These are phyloP conservation scores for Tolypocladium ovalisporum DNA, from an alignment of 2,329 filamentous ascomycete species.

Conservation along the genomic window DNA sequence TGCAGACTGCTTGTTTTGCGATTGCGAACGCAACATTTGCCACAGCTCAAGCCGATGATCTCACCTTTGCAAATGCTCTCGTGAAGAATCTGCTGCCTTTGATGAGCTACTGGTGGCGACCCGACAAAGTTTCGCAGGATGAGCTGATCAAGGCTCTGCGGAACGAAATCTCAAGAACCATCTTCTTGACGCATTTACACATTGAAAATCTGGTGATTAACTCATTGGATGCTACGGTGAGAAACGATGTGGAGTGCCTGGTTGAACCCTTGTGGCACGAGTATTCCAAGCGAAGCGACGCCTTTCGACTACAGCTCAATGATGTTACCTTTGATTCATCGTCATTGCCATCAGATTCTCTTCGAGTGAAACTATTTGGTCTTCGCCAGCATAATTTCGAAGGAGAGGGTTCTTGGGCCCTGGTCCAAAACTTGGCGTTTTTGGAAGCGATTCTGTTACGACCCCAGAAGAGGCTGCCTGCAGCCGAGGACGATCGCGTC, in stretches of 20 bases:
- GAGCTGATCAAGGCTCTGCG: conserved; percentile 52
- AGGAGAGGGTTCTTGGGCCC: conserved; percentile 49
- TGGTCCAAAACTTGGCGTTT: conserved; percentile 46
- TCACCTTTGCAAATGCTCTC: conserved; percentile 47
- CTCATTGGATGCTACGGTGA: conserved; percentile 24
- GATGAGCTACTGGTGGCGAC: conserved; percentile 66
- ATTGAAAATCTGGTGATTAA: conserved; percentile 45
- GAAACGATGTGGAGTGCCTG: conserved; percentile 49
- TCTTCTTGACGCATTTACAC: conserved; percentile 56
- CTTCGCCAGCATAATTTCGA: conserved; percentile 41
- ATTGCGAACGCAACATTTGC: conserved; percentile 62
- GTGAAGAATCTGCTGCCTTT: conserved; percentile 56
- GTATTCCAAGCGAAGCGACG: conserved; percentile 61
- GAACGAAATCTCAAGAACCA: conserved; percentile 65
- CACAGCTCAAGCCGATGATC: conserved; percentile 56
- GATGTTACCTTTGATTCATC: conserved; percentile 53
- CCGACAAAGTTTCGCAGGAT: conserved; percentile 51
- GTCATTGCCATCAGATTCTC: conserved; percentile 30
- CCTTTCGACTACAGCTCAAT: conserved; percentile 65
- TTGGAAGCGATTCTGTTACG: conserved; percentile 39
- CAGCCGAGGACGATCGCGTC: conserved; percentile 14
- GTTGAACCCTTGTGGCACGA: conserved; percentile 64
- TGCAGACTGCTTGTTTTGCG: conserved; percentile 64
- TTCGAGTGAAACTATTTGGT: conserved; percentile 38
- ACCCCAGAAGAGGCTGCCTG: conserved; percentile 10